phyloP scores from a whole-genome alignment of 495 filamentous ascomycete species.

The Astrothelium macrocarpum region DNA sequence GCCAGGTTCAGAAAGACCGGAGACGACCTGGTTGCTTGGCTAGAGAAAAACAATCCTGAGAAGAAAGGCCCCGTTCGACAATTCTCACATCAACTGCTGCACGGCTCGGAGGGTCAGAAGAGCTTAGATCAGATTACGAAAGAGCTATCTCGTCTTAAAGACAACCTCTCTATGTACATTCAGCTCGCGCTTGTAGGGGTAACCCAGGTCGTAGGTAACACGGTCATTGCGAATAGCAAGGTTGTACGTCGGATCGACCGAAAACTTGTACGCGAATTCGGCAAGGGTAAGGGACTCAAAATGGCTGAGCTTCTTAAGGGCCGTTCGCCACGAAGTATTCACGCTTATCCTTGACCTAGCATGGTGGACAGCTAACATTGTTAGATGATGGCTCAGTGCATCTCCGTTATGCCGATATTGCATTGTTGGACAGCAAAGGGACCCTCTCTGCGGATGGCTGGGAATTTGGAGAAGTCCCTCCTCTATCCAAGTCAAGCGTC shows the following conservation, averaged over 20 bases:
- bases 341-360: not conserved
- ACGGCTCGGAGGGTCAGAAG: constrained; percentile 6
- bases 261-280: not conserved
- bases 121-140: not conserved
- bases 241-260: constrained; percentile 5
- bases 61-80: constrained; percentile 3
- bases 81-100: constrained; percentile 7
- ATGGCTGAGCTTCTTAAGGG: not conserved
- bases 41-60: not conserved
- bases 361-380: not conserved
- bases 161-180: not conserved
- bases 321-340: not conserved
- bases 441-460: not conserved
- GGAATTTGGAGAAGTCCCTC: not conserved
- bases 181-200: not conserved
- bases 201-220: not conserved
- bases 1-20: not conserved
- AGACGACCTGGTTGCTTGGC: not conserved
- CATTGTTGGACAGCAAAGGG: not conserved
- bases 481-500: not conserved
- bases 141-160: not conserved
- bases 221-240: not conserved
- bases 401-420: not conserved
- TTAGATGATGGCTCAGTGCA: constrained; percentile 1
- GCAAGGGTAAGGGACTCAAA: not conserved